phyloP scores from a whole-genome alignment of 352 stramenopile species.

The Pythium coloratum region DNA sequence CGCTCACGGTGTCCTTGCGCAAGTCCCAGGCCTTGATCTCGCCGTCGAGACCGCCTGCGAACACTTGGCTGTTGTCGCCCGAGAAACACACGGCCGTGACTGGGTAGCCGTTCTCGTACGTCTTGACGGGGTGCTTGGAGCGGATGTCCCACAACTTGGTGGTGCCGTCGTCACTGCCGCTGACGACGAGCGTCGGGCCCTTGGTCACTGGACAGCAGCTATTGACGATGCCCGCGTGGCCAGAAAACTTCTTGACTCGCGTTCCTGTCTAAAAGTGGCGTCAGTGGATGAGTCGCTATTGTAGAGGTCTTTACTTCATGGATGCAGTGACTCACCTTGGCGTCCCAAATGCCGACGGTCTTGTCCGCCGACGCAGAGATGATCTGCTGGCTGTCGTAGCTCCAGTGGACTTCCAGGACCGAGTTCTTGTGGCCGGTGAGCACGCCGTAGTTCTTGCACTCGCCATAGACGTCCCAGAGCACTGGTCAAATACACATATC shows the following conservation, averaged over 20 bases:
- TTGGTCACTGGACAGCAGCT: slow-evolving; percentile 86
- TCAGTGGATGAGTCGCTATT: background rate
- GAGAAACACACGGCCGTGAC: slow-evolving; percentile 90
- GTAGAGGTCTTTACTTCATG: background rate
- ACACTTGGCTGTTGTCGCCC: slow-evolving; percentile 85
- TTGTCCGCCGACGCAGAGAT: slow-evolving; percentile 93
- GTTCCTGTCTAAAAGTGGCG: slow-evolving; percentile 66
- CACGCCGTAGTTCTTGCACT: slow-evolving; percentile 94
- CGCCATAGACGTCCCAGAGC: slow-evolving; percentile 89
- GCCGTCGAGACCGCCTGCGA: slow-evolving; percentile 93
- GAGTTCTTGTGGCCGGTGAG: slow-evolving; percentile 95
- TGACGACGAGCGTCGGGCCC: slow-evolving; percentile 80
- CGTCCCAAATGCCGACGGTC: slow-evolving; percentile 87
- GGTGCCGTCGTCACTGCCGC: slow-evolving; percentile 90
- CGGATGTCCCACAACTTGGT: slow-evolving; percentile 90
- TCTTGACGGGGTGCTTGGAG: slow-evolving; percentile 73
- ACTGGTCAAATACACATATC: slow-evolving; percentile 38
- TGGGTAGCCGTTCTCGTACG: slow-evolving; percentile 87
- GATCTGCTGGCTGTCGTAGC: slow-evolving; percentile 84
- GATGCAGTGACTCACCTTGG: slow-evolving; percentile 31
- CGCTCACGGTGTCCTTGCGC: slow-evolving; percentile 75
- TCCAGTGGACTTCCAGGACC: slow-evolving; percentile 92
- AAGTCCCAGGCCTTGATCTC: slow-evolving; percentile 94
- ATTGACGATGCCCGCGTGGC: slow-evolving; percentile 90
- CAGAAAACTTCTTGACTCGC: slow-evolving; percentile 83